A percentile compares a stretch with the other conserved stretches of the same genome.
Evolutionary conservation across 2,329 filamentous ascomycete genomes (phyloP).

Genomic region (Talaromyces albobiverticillius): DNA sequence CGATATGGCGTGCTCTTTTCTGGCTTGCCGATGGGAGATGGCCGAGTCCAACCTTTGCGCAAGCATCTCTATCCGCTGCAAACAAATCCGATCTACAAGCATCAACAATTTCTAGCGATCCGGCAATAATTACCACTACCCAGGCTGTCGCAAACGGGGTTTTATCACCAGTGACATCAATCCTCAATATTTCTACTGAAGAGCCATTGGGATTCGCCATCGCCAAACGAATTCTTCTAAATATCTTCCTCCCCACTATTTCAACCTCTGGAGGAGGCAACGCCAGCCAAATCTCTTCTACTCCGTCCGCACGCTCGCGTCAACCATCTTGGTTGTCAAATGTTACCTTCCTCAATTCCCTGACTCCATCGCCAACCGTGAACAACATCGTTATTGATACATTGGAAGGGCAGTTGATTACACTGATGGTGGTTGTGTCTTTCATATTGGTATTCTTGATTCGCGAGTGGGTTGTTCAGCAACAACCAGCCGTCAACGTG

Average conservation of each 20-base stretch:
- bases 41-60: constrained; percentile 35
- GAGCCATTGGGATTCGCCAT: constrained; percentile 48
- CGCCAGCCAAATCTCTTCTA: constrained; percentile 24
- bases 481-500: constrained; percentile 89
- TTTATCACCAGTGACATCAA: constrained; percentile 36
- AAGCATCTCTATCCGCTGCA: constrained; percentile 16
- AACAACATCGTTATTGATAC: constrained; percentile 80
- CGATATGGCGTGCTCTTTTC: constrained; percentile 89
- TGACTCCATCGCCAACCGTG: constrained; percentile 66
- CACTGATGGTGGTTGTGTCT: constrained; percentile 81
- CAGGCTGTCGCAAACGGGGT: constrained; percentile 24
- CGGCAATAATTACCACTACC: constrained; percentile 23
- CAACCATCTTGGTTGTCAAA: constrained; percentile 57
- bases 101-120: constrained; percentile 23
- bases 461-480: constrained; percentile 95
- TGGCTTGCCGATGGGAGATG: constrained; percentile 84
- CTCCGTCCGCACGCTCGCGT: constrained; percentile 29
- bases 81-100: constrained; percentile 21
- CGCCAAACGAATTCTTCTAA: constrained; percentile 42
- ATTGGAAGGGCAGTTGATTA: constrained; percentile 91
- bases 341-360: constrained; percentile 50
- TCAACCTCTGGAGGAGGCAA: constrained; percentile 26
- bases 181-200: constrained; percentile 39
- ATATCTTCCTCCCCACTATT: constrained; percentile 31
- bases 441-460: constrained; percentile 98